These are phyloP conservation scores for Hypomyces perniciosus DNA, from an alignment of 2,329 filamentous ascomycete genomes.

Conservation along the genomic window DNA sequence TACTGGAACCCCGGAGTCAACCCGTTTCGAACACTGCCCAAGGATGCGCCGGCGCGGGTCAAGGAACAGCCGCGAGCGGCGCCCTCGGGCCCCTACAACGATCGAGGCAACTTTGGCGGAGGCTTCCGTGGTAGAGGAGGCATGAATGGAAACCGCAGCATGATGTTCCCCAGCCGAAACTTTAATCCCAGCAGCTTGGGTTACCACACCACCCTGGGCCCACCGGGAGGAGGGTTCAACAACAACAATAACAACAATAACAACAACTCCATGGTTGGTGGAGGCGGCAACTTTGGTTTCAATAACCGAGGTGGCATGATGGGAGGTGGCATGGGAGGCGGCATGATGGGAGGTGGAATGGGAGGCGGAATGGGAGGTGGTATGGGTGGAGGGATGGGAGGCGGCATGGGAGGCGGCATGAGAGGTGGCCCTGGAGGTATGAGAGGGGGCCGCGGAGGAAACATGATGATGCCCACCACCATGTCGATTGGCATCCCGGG, in stretches of 20 bases:
- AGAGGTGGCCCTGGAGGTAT: constrained; percentile 44
- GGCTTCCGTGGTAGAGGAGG: constrained; percentile 49
- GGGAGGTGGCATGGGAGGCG: constrained; percentile 14
- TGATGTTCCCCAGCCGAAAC: constrained; percentile 43
- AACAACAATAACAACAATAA: constrained; percentile 38
- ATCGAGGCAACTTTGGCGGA: constrained; percentile 44
- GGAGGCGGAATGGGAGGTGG: constrained; percentile 43
- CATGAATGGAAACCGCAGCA: constrained; percentile 38
- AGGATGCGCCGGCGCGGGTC: constrained; percentile 64
- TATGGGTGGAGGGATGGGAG: constrained; percentile 44
- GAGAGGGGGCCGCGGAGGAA: constrained; percentile 43
- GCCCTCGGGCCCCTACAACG: constrained; percentile 44
- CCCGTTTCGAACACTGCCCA: constrained; percentile 85
- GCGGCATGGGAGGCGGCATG: constrained; percentile 43
- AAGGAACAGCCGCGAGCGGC: constrained; percentile 57
- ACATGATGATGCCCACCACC: constrained; percentile 46
- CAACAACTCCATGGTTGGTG: constrained; percentile 43
- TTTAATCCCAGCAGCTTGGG: constrained; percentile 33
- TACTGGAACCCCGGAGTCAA: constrained; percentile 76
- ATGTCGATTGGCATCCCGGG: constrained; percentile 54
- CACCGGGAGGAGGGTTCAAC: constrained; percentile 35
- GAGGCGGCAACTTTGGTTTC: constrained; percentile 42
- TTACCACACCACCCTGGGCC: not conserved
- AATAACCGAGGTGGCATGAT: constrained; percentile 34
- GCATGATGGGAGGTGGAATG: constrained; percentile 31